These are phyloP conservation scores for Kalmusia sp. DNA, from an alignment of 2,329 filamentous ascomycete genomes.

Conservation along the genomic window DNA sequence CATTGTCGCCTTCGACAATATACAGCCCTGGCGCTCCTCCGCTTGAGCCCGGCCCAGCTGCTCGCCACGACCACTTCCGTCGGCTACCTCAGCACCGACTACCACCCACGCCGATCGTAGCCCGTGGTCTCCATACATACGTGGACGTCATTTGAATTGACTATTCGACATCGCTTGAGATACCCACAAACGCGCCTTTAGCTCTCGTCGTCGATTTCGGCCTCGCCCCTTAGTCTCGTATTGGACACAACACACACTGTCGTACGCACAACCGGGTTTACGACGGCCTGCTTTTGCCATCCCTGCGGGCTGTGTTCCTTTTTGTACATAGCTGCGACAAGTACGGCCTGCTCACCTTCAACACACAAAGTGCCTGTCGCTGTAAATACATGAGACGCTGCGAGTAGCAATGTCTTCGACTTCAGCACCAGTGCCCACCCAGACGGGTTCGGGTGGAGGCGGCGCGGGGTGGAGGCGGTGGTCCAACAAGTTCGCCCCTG, in stretches of 20 bases:
- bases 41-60: constrained; percentile 21
- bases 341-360: not conserved
- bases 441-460: constrained; percentile 7
- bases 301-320: constrained; percentile 11
- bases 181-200: not conserved
- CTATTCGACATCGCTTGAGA: not conserved
- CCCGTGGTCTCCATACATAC: not conserved
- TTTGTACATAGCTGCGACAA: constrained; percentile 18
- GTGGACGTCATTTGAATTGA: not conserved
- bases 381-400: constrained; percentile 25
- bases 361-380: constrained; percentile 3
- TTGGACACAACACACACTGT: constrained; percentile 18
- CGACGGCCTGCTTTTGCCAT: constrained; percentile 12
- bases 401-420: constrained; percentile 28
- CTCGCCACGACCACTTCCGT: constrained; percentile 34
- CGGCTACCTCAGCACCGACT: constrained; percentile 33
- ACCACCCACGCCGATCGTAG: not conserved
- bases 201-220: constrained; percentile 5
- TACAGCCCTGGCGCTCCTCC: constrained; percentile 18
- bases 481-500: constrained; percentile 74
- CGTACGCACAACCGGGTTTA: constrained; percentile 16
- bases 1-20: constrained; percentile 20
- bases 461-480: constrained; percentile 46
- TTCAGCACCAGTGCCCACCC: constrained; percentile 18
- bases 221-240: constrained; percentile 12